A percentile compares a stretch with the other conserved stretches of the same genome.
phyloP scores from a whole-genome alignment of 2,329 filamentous ascomycete species.

The Ophiocordyceps camponoti-floridani region DNA sequence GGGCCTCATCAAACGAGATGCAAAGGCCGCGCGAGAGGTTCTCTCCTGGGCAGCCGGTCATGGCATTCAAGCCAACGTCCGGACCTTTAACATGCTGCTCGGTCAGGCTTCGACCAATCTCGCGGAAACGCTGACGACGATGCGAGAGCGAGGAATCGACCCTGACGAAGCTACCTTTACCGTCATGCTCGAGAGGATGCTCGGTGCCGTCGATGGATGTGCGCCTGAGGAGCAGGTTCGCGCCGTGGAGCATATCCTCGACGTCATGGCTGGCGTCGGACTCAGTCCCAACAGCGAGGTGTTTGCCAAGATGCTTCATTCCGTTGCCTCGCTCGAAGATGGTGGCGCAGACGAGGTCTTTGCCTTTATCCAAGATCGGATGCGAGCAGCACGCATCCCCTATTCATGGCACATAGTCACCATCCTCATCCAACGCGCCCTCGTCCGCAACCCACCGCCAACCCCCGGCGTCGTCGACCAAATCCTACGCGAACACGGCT shows the following conservation, averaged over 20 bases:
- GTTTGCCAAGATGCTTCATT: slow-evolving; percentile 54
- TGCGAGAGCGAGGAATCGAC: slow-evolving; percentile 35
- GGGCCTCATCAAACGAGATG: slow-evolving; percentile 37
- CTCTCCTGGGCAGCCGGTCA: slow-evolving; percentile 40
- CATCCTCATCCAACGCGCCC: slow-evolving; percentile 51
- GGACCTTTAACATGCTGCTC: slow-evolving; percentile 56
- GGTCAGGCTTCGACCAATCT: slow-evolving; percentile 32
- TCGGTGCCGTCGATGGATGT: slow-evolving; percentile 20
- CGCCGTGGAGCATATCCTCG: slow-evolving; percentile 35
- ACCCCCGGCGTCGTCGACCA: slow-evolving; percentile 40
- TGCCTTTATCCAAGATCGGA: slow-evolving; percentile 42
- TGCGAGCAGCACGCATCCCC: slow-evolving; percentile 32
- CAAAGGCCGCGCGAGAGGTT: slow-evolving; percentile 30
- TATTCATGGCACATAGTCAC: slow-evolving; percentile 54
- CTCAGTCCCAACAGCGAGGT: slow-evolving; percentile 41
- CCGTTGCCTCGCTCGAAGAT: slow-evolving; percentile 16
- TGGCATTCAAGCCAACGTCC: slow-evolving; percentile 35
- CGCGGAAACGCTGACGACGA: slow-evolving; percentile 34
- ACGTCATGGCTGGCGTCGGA: slow-evolving; percentile 36
- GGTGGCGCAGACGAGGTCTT: slow-evolving; percentile 29
- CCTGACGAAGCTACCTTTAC: slow-evolving; percentile 57
- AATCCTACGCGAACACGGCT: slow-evolving; percentile 39
- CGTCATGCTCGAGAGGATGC: slow-evolving; percentile 46
- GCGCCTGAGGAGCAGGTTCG: slow-evolving; percentile 29
- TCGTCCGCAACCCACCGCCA: slow-evolving; percentile 38